Evolutionary conservation across 169 alveolate genomes (phyloP), one percentile per base, ranked within the genome.

Genomic region (Plasmodium sp.): DNA sequence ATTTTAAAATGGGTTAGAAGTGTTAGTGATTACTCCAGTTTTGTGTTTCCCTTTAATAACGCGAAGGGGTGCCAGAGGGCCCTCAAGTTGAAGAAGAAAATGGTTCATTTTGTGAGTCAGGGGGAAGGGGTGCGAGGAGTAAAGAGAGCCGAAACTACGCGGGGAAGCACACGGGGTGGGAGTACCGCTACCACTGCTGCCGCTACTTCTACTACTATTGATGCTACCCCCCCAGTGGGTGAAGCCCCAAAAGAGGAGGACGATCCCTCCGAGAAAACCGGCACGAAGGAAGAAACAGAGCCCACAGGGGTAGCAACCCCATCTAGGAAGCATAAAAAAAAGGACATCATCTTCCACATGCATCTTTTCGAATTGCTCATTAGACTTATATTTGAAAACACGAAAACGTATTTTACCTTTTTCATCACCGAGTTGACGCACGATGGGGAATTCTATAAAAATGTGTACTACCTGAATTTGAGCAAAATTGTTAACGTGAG

Each of bases 331-430:
- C 75, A 72, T 72, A 51, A 36, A n/a, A 86, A 86, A 86, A 86
- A 77, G 51, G 75, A 86, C 31, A 86, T 86, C 5, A 86, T 86
- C 12, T 86, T 86, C 51, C 93, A 86, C 81, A 56, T 79, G 16
- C 85, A 75, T 51, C 72, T 86, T 75, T 86, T 86, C 71, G 93
- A 86, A 86, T 54, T 86, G 81, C 31, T 86, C 31, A 58, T 86
- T 31, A 75, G 93, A 71, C 93, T 86, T 33, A 58, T 86, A 86
- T 86, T 86, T 77, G 86, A 86, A 77, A 86, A 86, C 33, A 33
- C 93, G 39, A 86, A 51, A 86, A 86, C 93, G 0, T 86, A 86
- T 56, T 86, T 86, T 86, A 79, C 85, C 18, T 71, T 86, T 86
- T 86, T 86, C 67, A 77, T 86, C 27, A 86, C 31, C 51, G 85